A percentile compares a stretch with the other conserved stretches of the same genome.
Conservation (phyloP, 83 land plant species). For the Thuja plicata region DNA sequence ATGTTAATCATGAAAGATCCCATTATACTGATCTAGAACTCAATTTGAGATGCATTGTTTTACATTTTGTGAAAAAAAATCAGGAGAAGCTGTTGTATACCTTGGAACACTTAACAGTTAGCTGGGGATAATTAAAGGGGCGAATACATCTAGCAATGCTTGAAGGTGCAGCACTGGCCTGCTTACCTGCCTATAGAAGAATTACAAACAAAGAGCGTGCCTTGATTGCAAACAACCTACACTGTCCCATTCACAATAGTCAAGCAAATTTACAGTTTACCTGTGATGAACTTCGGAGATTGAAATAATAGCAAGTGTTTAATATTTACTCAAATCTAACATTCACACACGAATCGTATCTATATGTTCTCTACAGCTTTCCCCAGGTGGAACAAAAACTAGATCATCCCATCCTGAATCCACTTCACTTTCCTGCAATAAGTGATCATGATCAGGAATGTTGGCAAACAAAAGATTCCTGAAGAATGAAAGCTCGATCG, state of each 20-base stretch:
- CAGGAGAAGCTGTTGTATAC: neutral
- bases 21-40: neutral
- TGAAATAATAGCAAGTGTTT: neutral
- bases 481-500: neutral
- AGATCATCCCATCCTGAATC: constrained; percentile 83
- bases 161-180: neutral
- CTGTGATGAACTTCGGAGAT: neutral
- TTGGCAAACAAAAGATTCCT: neutral
- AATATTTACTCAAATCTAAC: neutral
- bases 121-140: neutral
- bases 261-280: neutral
- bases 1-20: neutral
- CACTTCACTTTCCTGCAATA: constrained; percentile 59
- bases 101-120: neutral
- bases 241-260: neutral
- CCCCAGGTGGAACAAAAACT: constrained; percentile 81
- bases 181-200: neutral
- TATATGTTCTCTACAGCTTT: constrained; percentile 55
- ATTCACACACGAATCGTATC: constrained; percentile 35
- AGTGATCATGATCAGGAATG: neutral
- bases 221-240: neutral
- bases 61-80: neutral
- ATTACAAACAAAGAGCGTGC: neutral
- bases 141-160: neutral
- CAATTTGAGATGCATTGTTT: neutral